Conservation (phyloP, 139 green algal species). For the Microglena sp. region DNA sequence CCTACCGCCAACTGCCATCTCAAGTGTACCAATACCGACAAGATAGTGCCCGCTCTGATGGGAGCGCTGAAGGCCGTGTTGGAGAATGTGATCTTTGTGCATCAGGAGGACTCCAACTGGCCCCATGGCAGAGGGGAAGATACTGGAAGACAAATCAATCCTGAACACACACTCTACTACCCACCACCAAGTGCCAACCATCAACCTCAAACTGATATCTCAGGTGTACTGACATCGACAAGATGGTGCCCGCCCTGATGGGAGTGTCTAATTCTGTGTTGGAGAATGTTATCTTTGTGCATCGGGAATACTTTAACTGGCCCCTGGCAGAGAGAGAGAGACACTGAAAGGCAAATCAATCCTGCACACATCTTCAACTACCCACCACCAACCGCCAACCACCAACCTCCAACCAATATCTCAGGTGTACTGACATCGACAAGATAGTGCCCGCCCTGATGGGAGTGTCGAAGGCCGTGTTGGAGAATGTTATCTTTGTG, state of each 20-base stretch:
- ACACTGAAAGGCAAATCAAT: slow-evolving; percentile 95
- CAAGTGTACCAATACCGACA: slow-evolving; percentile 84
- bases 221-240: slow-evolving; percentile 76
- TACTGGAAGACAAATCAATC: too few species aligned
- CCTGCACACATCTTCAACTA: too few species aligned
- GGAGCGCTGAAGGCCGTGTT: slow-evolving; percentile 84
- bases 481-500: slow-evolving; percentile 99
- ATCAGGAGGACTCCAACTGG: too few species aligned
- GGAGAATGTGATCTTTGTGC: slow-evolving; percentile 98
- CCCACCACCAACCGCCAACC: too few species aligned
- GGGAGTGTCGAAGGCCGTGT: slow-evolving; percentile 81
- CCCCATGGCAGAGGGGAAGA: too few species aligned
- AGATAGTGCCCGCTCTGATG: slow-evolving; percentile 84
- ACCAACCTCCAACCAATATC: too few species aligned
- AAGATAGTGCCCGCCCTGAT: slow-evolving; percentile 81
- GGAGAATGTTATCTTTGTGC: slow-evolving; percentile 98
- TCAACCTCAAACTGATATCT: slow-evolving; percentile 25
- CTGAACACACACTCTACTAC: too few species aligned
- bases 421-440: slow-evolving; percentile 81
- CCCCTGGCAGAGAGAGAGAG: slow-evolving; percentile 78
- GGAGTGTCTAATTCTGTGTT: slow-evolving; percentile 83
- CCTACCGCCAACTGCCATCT: too few species aligned
- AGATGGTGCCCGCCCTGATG: slow-evolving; percentile 84
- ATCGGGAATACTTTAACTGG: slow-evolving; percentile 98
- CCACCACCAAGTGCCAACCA: not conserved